Conservation (phyloP, 768 basidiomycete species). For the Rhizopogon vesiculosus region DNA sequence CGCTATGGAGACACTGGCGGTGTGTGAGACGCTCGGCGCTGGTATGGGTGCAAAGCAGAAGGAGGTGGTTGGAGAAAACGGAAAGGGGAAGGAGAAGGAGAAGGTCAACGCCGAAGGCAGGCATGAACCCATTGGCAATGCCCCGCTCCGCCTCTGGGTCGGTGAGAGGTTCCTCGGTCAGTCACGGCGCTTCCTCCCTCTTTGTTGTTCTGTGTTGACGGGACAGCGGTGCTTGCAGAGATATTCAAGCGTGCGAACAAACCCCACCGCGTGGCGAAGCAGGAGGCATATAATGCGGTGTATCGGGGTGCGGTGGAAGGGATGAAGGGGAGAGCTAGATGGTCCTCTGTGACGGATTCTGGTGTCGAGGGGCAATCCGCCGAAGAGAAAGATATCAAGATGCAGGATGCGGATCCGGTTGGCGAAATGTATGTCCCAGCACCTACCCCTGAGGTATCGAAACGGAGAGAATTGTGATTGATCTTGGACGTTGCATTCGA, state of each 20-base stretch:
- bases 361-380: neutral
- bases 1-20: slow-evolving; percentile 58
- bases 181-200: slow-evolving; percentile 13
- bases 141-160: slow-evolving; percentile 64
- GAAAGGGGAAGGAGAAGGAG: slow-evolving; percentile 2
- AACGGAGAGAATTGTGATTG: neutral
- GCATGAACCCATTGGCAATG: slow-evolving; percentile 48
- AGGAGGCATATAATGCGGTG: slow-evolving; percentile 38
- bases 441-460: neutral
- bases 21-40: slow-evolving; percentile 66
- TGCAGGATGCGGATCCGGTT: neutral
- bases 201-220: neutral
- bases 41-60: slow-evolving; percentile 50
- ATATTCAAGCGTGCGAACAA: slow-evolving; percentile 55
- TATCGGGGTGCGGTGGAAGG: slow-evolving; percentile 21
- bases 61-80: slow-evolving; percentile 6
- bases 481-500: neutral
- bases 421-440: neutral
- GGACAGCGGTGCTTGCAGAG: slow-evolving; percentile 31
- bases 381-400: neutral
- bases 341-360: neutral
- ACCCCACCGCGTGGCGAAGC: slow-evolving; percentile 39
- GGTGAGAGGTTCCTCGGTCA: slow-evolving; percentile 65
- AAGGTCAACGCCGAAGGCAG: slow-evolving; percentile 4
- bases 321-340: neutral